Evolutionary conservation across 768 basidiomycete species (phyloP).

Genomic region (Nevesoporus exiguus): DNA sequence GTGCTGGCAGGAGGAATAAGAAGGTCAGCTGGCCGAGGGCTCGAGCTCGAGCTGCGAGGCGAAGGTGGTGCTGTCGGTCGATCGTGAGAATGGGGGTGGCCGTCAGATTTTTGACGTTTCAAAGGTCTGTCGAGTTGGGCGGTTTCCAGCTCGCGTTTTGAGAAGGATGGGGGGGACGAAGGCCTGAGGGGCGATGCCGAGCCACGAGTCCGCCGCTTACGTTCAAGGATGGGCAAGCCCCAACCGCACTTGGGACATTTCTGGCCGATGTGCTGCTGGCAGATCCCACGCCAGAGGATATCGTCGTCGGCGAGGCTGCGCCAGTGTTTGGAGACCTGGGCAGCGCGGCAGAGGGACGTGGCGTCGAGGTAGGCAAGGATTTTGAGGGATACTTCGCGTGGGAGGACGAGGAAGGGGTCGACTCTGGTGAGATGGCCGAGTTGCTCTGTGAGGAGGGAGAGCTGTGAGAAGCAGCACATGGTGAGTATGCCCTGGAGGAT

Average conservation of each 20-base stretch:
- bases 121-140: constrained; percentile 33
- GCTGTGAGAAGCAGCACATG: constrained; percentile 99
- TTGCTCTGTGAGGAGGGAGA: constrained; percentile 92
- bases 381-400: constrained; percentile 84
- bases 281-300: constrained; percentile 91
- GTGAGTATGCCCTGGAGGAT: constrained; percentile 96
- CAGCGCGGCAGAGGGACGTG: constrained; percentile 87
- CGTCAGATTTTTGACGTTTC: constrained; percentile 47
- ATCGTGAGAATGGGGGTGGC: not conserved
- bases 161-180: constrained; percentile 22
- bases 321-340: constrained; percentile 87
- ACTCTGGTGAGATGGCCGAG: constrained; percentile 91
- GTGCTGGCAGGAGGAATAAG: constrained; percentile 34
- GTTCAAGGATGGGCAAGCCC: constrained; percentile 91
- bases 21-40: constrained; percentile 7
- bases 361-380: constrained; percentile 89
- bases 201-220: constrained; percentile 49
- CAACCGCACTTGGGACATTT: constrained; percentile 97
- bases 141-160: constrained; percentile 42
- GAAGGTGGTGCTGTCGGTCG: constrained; percentile 2
- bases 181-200: constrained; percentile 38
- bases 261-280: constrained; percentile 97
- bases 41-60: constrained; percentile 8
- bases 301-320: constrained; percentile 90
- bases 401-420: constrained; percentile 89